Evolutionary conservation across 1,139 yeast genomes (phyloP).

Genomic region (Candida tropicalis): DNA sequence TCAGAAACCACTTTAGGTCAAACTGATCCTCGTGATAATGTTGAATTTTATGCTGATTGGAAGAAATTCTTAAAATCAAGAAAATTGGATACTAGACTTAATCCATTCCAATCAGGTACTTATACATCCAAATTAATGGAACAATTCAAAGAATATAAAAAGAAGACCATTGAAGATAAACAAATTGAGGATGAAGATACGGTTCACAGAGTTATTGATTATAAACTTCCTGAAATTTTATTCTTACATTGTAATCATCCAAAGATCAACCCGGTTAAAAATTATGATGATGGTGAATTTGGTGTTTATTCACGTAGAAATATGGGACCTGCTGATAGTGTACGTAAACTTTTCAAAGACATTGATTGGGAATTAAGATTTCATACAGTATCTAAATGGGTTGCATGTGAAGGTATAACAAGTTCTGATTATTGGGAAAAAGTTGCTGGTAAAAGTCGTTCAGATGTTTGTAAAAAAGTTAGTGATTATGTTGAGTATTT

Average conservation of each 20-base stretch:
- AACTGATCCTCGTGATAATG: conserved; percentile 31
- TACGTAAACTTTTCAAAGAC: conserved; percentile 17
- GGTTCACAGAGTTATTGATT: conserved; percentile 15
- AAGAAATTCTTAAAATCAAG: conserved; percentile 23
- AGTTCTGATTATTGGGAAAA: conserved; percentile 27
- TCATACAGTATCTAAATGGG: conserved; percentile 38
- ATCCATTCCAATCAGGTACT: conserved; percentile 33
- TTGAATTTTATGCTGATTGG: conserved; percentile 30
- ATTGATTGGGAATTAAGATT: conserved; percentile 29
- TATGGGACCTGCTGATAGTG: conserved; percentile 23
- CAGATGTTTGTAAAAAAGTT: conserved; percentile 27
- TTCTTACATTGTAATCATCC: conserved; percentile 50
- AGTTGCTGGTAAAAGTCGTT: conserved; percentile 23
- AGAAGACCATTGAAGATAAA: conserved; percentile 14
- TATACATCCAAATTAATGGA: conserved; percentile 26
- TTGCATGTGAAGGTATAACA: conserved; percentile 35
- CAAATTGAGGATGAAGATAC: conserved; percentile 16
- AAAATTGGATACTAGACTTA: conserved; percentile 31
- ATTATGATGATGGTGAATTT: conserved; percentile 21
- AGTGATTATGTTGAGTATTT: conserved; percentile 31
- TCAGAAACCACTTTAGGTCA: conserved; percentile 38
- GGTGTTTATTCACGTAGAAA: conserved; percentile 23
- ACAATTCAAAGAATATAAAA: conserved; percentile 23
- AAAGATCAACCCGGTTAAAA: conserved; percentile 36
- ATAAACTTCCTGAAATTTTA: conserved; percentile 26